Conservation (phyloP, 768 basidiomycete genomes). For the Polyporus arcularius region DNA sequence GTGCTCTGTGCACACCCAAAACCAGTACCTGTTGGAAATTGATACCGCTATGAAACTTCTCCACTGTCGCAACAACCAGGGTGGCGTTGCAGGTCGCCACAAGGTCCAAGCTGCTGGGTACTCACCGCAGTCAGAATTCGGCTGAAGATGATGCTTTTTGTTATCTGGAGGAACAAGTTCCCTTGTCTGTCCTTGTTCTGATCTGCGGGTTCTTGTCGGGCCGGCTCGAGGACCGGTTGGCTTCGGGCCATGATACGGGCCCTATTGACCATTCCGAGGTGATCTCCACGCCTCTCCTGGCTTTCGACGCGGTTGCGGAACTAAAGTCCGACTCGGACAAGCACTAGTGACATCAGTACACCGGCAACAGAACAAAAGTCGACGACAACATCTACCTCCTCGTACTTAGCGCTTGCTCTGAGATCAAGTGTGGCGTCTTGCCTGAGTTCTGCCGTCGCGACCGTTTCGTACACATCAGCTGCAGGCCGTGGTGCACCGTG, state of each 20-base stretch:
- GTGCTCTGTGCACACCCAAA: too few species aligned
- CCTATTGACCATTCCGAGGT: background rate
- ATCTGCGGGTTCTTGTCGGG: conserved; percentile 4
- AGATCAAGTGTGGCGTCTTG: background rate
- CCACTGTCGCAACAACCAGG: too few species aligned
- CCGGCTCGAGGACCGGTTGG: conserved; percentile 12
- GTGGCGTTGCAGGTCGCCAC: too few species aligned
- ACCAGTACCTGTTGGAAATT: too few species aligned
- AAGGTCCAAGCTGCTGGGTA: too few species aligned
- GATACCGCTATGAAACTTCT: too few species aligned
- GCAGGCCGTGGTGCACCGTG: background rate
- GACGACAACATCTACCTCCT: background rate
- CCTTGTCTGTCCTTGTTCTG: background rate
- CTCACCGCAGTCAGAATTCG: too few species aligned
- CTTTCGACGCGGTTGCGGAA: background rate
- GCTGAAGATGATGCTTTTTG: too few species aligned
- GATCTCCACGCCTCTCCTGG: background rate
- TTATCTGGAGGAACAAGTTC: too few species aligned
- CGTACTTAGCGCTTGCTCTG: background rate
- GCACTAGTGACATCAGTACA: background rate
- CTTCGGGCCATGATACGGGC: background rate
- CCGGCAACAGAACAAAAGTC: background rate
- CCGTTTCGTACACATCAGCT: background rate
- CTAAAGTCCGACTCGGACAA: background rate
- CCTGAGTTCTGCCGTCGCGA: background rate